These are phyloP conservation scores for Cladophialophora psammophila DNA, from an alignment of 2,329 filamentous ascomycete species.

Conservation along the genomic window DNA sequence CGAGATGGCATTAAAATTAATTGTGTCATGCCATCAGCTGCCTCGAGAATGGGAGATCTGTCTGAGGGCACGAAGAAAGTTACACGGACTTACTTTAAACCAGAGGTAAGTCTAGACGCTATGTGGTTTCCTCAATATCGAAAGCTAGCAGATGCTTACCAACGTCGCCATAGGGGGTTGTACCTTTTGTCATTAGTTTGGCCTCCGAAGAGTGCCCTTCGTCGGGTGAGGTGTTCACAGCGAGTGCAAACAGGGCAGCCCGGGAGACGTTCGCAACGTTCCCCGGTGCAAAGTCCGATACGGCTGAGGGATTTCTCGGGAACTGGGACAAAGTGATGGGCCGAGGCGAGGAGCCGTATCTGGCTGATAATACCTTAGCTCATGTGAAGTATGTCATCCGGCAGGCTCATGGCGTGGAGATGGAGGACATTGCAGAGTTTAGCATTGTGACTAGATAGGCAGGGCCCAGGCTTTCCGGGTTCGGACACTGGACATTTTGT, in stretches of 20 bases:
- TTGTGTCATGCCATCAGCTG: slow-evolving; percentile 26
- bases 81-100: slow-evolving; percentile 23
- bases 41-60: slow-evolving; percentile 28
- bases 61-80: slow-evolving; percentile 29
- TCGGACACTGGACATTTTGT: not conserved
- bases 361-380: slow-evolving; percentile 21
- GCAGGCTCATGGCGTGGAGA: slow-evolving; percentile 25
- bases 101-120: slow-evolving; percentile 22
- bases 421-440: slow-evolving; percentile 31
- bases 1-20: slow-evolving; percentile 31
- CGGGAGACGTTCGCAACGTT: slow-evolving; percentile 29
- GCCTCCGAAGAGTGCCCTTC: slow-evolving; percentile 26
- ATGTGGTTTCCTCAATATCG: no score
- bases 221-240: slow-evolving; percentile 28
- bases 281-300: slow-evolving; percentile 24
- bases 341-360: slow-evolving; percentile 17
- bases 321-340: slow-evolving; percentile 29
- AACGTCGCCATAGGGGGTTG: slow-evolving; percentile 9
- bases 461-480: not conserved
- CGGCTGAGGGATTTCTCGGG: slow-evolving; percentile 22
- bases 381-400: slow-evolving; percentile 30
- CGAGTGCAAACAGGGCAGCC: slow-evolving; percentile 25
- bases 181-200: slow-evolving; percentile 23
- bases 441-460: not conserved
- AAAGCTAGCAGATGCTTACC: not conserved